Evolutionary conservation across 768 basidiomycete genomes (phyloP).

Genomic region (Trametes sanguinea): DNA sequence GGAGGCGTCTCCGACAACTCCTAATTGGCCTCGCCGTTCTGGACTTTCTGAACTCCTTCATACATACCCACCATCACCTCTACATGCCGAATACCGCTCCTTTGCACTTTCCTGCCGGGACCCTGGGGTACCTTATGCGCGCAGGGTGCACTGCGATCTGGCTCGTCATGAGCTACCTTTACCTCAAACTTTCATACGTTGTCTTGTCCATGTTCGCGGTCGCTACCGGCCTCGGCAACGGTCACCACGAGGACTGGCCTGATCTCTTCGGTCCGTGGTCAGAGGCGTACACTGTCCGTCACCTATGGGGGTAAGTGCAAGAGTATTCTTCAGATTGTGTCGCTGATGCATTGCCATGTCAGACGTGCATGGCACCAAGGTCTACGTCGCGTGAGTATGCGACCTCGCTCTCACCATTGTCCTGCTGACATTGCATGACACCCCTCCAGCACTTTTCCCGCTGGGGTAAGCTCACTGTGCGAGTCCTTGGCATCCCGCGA

Average conservation of each 20-base stretch:
- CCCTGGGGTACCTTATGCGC: not conserved
- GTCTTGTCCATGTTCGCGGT: conserved; percentile 7
- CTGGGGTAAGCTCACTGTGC: conserved; percentile 31
- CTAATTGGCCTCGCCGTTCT: conserved; percentile 8
- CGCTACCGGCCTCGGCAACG: conserved; percentile 25
- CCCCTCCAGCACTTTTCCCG: conserved; percentile 29
- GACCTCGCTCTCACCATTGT: not conserved
- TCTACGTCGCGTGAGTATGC: conserved; percentile 35
- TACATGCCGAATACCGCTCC: not conserved
- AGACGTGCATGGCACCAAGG: conserved; percentile 43
- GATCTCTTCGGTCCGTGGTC: conserved; percentile 36
- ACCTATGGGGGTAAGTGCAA: conserved; percentile 43
- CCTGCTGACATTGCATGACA: not conserved
- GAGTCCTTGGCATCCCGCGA: conserved; percentile 27
- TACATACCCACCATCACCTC: conserved; percentile 3
- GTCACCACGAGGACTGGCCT: conserved; percentile 44
- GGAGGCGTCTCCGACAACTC: conserved; percentile 1
- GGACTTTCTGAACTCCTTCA: conserved; percentile 14
- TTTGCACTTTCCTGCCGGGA: not conserved
- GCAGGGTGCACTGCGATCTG: not conserved
- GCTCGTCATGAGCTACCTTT: not conserved
- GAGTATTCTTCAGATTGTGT: not conserved
- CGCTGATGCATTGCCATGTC: not conserved
- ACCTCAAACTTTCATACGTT: not conserved
- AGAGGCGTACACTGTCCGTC: conserved; percentile 42